Evolutionary conservation across 257 asterid species (phyloP).

Genomic region (Lantana camara): DNA sequence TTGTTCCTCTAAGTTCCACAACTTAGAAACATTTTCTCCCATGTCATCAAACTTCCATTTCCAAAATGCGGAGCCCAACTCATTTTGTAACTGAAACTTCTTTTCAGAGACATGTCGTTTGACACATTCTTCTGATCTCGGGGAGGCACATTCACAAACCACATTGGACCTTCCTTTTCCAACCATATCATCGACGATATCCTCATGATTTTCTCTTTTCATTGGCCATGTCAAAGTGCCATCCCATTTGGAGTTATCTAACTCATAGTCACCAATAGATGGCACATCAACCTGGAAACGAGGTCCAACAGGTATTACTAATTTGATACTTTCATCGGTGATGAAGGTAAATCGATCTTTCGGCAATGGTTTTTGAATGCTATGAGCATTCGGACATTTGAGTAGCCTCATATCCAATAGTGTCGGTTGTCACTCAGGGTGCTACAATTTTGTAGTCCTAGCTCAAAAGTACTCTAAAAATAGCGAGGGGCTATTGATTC

Average conservation of each 20-base stretch:
- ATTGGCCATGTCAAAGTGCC: constrained; percentile 32
- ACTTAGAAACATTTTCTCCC: constrained; percentile 42
- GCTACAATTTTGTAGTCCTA: background rate
- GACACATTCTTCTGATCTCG: constrained; percentile 25
- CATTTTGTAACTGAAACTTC: constrained; percentile 13
- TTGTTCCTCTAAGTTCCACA: constrained; percentile 39
- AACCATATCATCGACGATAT: background rate
- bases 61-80: constrained; percentile 32
- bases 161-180: constrained; percentile 32
- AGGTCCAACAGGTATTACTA: constrained; percentile 35
- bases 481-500: background rate
- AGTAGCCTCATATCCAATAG: constrained; percentile 21
- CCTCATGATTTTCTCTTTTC: background rate
- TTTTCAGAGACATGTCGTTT: constrained; percentile 26
- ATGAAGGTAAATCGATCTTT: constrained; percentile 33
- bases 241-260: constrained; percentile 22
- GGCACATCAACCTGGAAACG: constrained; percentile 40
- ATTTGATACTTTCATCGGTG: constrained; percentile 20
- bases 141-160: constrained; percentile 28
- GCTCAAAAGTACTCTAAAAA: background rate
- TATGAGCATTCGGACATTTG: background rate
- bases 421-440: background rate
- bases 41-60: constrained; percentile 38
- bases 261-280: background rate
- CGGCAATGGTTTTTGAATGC: background rate